Evolutionary conservation across 257 asterid genomes (phyloP).

Genomic region (Schizonepeta tenuifolia): DNA sequence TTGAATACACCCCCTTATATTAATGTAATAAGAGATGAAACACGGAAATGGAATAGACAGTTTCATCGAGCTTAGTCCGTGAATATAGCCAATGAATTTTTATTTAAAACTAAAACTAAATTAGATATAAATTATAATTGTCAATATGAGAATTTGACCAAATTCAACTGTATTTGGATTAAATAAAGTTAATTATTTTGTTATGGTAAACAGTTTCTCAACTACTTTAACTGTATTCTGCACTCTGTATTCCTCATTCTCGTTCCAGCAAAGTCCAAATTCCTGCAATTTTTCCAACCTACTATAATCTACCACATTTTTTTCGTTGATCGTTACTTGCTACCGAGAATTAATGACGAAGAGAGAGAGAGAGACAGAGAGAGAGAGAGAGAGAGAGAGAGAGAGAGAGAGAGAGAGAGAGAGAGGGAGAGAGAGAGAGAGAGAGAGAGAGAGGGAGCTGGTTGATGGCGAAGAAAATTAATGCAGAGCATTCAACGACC

Average conservation of each 20-base stretch:
- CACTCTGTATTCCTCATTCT: not conserved
- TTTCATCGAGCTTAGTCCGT: no score
- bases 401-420: no score
- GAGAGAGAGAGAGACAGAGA: no score
- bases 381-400: not conserved
- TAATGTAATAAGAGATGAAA: no score
- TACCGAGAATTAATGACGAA: slow-evolving; percentile 22
- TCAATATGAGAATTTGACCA: not conserved
- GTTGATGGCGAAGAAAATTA: slow-evolving; percentile 29
- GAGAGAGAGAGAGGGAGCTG: no score
- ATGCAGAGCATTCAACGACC: slow-evolving; percentile 48
- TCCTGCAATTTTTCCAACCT: slow-evolving; percentile 37
- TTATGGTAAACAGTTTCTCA: slow-evolving; percentile 45
- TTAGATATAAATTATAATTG: not conserved
- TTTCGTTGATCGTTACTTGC: slow-evolving; percentile 19
- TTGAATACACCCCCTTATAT: no score
- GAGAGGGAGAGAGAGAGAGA: no score
- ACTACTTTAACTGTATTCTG: slow-evolving; percentile 40
- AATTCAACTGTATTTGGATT: not conserved
- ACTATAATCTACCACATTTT: slow-evolving; percentile 34
- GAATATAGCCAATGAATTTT: no score
- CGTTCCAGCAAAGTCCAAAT: not conserved
- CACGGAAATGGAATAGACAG: no score
- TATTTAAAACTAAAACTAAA: not conserved
- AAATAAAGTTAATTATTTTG: not conserved